A percentile compares a stretch with the other conserved stretches of the same genome.
Conservation (phyloP, 2,329 filamentous ascomycete species). For the Endoconidiophora polonica region DNA sequence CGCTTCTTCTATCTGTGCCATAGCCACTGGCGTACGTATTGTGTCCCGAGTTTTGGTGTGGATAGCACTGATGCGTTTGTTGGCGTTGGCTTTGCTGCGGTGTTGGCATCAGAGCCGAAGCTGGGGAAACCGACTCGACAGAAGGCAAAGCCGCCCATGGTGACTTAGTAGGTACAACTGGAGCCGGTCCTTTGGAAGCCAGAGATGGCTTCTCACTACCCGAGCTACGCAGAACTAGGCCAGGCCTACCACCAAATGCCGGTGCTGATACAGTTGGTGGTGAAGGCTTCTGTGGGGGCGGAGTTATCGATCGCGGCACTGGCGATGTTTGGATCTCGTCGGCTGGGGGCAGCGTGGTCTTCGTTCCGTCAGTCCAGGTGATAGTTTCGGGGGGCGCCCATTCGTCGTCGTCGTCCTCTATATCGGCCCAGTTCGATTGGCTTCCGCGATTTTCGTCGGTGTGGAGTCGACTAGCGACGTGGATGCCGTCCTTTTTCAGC, state of each 20-base stretch:
- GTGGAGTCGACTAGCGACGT: slow-evolving; percentile 63
- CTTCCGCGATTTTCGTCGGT: slow-evolving; percentile 52
- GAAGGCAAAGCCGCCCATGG: slow-evolving; percentile 82
- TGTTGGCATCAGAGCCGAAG: slow-evolving; percentile 22
- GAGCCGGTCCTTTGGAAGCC: slow-evolving; percentile 52
- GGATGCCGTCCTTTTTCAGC: slow-evolving; percentile 72
- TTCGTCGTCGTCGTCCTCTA: slow-evolving; percentile 76
- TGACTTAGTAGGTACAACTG: slow-evolving; percentile 61
- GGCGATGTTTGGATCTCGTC: slow-evolving; percentile 21
- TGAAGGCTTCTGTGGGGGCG: slow-evolving; percentile 18
- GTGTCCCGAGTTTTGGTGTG: not conserved
- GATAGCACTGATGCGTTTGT: slow-evolving; percentile 15
- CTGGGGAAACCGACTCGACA: slow-evolving; percentile 62
- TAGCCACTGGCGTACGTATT: not conserved
- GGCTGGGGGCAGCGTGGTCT: slow-evolving; percentile 52
- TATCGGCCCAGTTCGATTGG: slow-evolving; percentile 76
- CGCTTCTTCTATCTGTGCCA: slow-evolving; percentile 4
- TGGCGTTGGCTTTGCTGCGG: slow-evolving; percentile 18
- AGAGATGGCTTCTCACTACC: slow-evolving; percentile 51
- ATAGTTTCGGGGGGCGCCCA: slow-evolving; percentile 65
- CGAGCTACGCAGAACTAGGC: slow-evolving; percentile 45
- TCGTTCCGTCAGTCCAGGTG: slow-evolving; percentile 78
- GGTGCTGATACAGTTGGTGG: not conserved
- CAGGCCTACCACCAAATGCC: slow-evolving; percentile 27
- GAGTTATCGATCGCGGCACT: slow-evolving; percentile 21